These are phyloP conservation scores for Termitomyces sp. DNA, from an alignment of 768 basidiomycete genomes.

Conservation along the genomic window DNA sequence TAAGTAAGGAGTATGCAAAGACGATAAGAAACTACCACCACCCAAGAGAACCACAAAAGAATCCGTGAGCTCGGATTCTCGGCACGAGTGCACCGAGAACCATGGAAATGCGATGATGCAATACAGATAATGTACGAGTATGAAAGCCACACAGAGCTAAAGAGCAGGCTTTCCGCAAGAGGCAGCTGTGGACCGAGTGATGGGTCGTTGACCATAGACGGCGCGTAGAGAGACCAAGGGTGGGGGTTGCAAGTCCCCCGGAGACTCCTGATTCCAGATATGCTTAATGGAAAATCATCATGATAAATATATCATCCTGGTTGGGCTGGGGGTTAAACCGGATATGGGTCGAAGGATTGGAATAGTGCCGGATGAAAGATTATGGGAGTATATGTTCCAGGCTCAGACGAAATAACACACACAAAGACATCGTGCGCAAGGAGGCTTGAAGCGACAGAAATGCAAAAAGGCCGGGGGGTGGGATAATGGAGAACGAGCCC, in stretches of 20 bases:
- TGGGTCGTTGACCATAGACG: not conserved
- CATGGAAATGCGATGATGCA: not conserved
- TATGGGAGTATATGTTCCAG: not conserved
- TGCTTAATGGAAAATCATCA: not conserved
- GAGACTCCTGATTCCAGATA: slow-evolving; percentile 9
- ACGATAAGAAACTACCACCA: not conserved
- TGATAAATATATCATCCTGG: not conserved
- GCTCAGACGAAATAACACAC: not conserved
- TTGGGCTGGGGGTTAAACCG: slow-evolving; percentile 3
- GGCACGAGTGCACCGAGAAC: not conserved
- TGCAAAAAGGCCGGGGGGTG: no score
- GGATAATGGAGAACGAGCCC: no score
- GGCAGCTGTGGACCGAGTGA: slow-evolving; percentile 9
- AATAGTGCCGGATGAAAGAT: not conserved
- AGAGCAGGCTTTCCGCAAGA: slow-evolving; percentile 2
- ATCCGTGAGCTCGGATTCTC: not conserved
- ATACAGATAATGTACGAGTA: not conserved
- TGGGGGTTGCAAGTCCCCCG: slow-evolving; percentile 4
- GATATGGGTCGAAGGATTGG: not conserved
- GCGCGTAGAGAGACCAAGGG: slow-evolving; percentile 1
- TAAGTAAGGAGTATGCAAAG: not conserved
- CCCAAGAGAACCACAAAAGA: not conserved
- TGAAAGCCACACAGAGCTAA: not conserved
- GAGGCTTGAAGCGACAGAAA: not conserved
- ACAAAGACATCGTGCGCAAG: not conserved